Percentiles rank a stretch among this genome's conserved stretches.
These are phyloP conservation scores for Theobroma grandiflorum DNA, from an alignment of 441 rosid species.

Conservation along the genomic window DNA sequence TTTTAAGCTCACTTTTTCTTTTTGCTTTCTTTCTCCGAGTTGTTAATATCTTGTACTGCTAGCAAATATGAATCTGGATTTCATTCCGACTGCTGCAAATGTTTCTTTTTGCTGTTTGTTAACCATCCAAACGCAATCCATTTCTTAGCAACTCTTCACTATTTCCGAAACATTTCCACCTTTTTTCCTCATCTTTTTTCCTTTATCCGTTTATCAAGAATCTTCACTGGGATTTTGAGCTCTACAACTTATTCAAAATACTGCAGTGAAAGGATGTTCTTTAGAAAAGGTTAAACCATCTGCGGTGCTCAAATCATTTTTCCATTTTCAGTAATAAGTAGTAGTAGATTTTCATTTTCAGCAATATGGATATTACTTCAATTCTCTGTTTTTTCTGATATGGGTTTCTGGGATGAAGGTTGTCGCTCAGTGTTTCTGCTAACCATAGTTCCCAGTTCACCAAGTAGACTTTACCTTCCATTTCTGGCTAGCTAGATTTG, in stretches of 20 bases:
- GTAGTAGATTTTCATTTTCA: neutral
- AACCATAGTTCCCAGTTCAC: neutral
- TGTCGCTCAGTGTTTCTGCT: neutral
- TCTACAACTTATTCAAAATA: neutral
- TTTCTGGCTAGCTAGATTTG: neutral
- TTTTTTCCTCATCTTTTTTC: too few relatives aligned
- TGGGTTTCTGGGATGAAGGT: neutral
- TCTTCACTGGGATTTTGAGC: constrained; percentile 13
- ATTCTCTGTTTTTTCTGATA: neutral
- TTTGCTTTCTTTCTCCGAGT: neutral
- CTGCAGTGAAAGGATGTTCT: neutral
- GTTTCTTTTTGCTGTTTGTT: neutral
- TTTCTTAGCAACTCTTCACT: neutral
- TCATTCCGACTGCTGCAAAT: neutral
- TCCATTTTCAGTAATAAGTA: neutral
- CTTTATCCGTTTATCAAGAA: neutral
- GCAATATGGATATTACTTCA: neutral
- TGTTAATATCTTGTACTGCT: neutral
- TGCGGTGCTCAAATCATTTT: neutral
- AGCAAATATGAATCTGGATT: constrained; percentile 11
- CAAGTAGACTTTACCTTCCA: neutral
- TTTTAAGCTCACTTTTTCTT: neutral
- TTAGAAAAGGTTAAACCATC: neutral
- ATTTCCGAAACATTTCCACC: neutral
- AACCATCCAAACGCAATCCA: neutral